Conservation (phyloP, 805 yeast species). For the Yarrowia sp. region DNA sequence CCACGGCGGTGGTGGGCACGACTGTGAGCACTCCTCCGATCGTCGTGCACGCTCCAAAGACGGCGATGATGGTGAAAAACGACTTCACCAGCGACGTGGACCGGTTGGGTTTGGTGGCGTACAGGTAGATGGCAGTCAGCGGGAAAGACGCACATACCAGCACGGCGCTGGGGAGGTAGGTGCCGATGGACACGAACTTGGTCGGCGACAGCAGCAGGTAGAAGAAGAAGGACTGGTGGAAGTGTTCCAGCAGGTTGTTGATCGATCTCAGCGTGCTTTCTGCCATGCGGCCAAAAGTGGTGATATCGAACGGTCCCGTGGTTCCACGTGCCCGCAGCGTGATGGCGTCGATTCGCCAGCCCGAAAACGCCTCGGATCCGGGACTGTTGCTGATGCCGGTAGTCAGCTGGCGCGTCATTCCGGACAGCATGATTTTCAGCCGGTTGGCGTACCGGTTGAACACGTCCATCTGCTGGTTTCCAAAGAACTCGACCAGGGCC, state of each 20-base stretch:
- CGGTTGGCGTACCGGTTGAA: constrained; percentile 53
- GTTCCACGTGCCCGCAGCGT: constrained; percentile 75
- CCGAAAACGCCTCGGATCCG: constrained; percentile 92
- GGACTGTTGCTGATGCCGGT: constrained; percentile 70
- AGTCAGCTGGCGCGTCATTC: constrained; percentile 70
- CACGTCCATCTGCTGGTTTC: constrained; percentile 30
- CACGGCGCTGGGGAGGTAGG: constrained; percentile 87
- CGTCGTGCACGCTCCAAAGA: constrained; percentile 23
- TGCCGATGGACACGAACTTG: constrained; percentile 89
- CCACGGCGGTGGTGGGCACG: constrained; percentile 7
- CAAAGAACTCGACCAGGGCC: constrained; percentile 3
- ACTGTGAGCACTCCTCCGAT: constrained; percentile 10
- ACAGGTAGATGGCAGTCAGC: constrained; percentile 62
- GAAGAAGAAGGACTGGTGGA: constrained; percentile 96
- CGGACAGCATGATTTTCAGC: constrained; percentile 63
- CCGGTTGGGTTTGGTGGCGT: constrained; percentile 39
- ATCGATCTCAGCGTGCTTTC: constrained; percentile 89
- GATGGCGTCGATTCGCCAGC: constrained; percentile 93
- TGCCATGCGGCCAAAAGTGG: constrained; percentile 87
- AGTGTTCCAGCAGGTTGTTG: constrained; percentile 90
- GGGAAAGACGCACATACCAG: constrained; percentile 73
- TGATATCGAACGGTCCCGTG: constrained; percentile 72
- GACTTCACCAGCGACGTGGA: constrained; percentile 47
- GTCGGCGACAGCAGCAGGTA: constrained; percentile 81
- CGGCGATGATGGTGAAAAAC: constrained; percentile 29